phyloP scores from a whole-genome alignment of 306 rosid species.

The Vigna radiata region DNA sequence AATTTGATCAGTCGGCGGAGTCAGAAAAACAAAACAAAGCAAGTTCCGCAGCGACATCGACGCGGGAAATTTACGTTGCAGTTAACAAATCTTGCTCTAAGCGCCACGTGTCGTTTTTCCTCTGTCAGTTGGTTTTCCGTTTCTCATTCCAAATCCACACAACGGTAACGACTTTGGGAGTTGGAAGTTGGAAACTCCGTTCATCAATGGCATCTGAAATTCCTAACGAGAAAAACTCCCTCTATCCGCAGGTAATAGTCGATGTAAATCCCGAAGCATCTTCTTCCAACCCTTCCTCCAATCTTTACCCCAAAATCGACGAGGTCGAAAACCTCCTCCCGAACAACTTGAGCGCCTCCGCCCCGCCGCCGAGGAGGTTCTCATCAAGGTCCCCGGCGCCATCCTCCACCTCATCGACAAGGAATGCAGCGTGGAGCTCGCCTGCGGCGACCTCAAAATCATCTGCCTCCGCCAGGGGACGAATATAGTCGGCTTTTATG shows the following conservation, averaged over 20 bases:
- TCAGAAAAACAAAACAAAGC: not conserved
- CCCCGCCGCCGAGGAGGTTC: constrained; percentile 62
- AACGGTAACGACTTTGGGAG: constrained; percentile 16
- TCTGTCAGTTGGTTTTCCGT: not conserved
- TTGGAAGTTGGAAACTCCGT: not conserved
- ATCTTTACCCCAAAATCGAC: constrained; percentile 67
- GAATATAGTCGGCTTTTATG: constrained; percentile 60
- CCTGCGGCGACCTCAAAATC: constrained; percentile 69
- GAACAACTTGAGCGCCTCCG: constrained; percentile 43
- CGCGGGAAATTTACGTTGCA: constrained; percentile 42
- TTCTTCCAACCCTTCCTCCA: constrained; percentile 38
- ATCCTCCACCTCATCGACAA: constrained; percentile 82
- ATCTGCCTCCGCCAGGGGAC: constrained; percentile 60
- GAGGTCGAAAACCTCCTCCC: constrained; percentile 57
- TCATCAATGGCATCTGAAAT: constrained; percentile 55
- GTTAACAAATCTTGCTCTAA: not conserved
- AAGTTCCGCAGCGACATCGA: constrained; percentile 9
- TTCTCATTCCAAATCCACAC: constrained; percentile 23
- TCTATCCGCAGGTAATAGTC: constrained; percentile 53
- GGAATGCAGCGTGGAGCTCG: constrained; percentile 83
- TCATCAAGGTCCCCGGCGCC: constrained; percentile 80
- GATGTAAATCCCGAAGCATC: constrained; percentile 44
- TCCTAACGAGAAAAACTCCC: constrained; percentile 34
- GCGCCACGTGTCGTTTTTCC: constrained; percentile 38
- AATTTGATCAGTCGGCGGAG: too few species aligned